Evolutionary conservation across 192 early-diverging fungal species (phyloP).

Genomic region (Backusella luteola): DNA sequence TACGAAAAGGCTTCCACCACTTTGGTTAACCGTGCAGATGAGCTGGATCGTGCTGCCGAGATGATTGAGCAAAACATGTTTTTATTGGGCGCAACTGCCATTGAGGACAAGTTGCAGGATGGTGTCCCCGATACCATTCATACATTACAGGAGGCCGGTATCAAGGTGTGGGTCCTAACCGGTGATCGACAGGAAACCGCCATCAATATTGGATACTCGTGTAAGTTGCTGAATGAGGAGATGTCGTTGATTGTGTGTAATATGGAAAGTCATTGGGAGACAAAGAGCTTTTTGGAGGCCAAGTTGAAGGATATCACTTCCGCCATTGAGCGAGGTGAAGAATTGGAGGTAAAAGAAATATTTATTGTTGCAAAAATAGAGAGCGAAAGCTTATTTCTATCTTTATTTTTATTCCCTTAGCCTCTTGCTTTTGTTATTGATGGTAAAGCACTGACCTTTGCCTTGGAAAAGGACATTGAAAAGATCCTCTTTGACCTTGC

Average conservation of each 20-base stretch:
- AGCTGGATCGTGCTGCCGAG: slow-evolving; percentile 91
- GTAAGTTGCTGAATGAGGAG: slow-evolving; percentile 94
- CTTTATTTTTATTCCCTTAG: slow-evolving; percentile 6
- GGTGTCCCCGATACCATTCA: slow-evolving; percentile 97
- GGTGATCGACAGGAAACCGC: slow-evolving; percentile 98
- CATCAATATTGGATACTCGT: slow-evolving; percentile 97
- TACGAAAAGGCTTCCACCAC: slow-evolving; percentile 91
- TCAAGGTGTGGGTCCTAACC: slow-evolving; percentile 97
- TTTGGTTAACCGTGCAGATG: slow-evolving; percentile 82
- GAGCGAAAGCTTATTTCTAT: background rate
- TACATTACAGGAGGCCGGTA: slow-evolving; percentile 92
- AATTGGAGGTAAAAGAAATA: slow-evolving; percentile 31
- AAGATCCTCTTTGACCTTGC: slow-evolving; percentile 85
- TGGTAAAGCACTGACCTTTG: slow-evolving; percentile 89
- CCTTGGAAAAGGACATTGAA: slow-evolving; percentile 83
- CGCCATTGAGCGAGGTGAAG: slow-evolving; percentile 40
- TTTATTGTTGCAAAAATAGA: background rate
- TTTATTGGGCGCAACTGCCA: slow-evolving; percentile 94
- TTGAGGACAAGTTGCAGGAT: slow-evolving; percentile 98
- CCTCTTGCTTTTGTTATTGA: slow-evolving; percentile 93
- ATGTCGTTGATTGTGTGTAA: slow-evolving; percentile 95
- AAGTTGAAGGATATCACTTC: slow-evolving; percentile 82
- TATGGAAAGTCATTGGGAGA: slow-evolving; percentile 88
- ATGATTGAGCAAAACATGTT: slow-evolving; percentile 92
- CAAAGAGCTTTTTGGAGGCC: slow-evolving; percentile 87